Evolutionary conservation across 2,329 filamentous ascomycete genomes (phyloP).

Genomic region (Sporothrix protearum): DNA sequence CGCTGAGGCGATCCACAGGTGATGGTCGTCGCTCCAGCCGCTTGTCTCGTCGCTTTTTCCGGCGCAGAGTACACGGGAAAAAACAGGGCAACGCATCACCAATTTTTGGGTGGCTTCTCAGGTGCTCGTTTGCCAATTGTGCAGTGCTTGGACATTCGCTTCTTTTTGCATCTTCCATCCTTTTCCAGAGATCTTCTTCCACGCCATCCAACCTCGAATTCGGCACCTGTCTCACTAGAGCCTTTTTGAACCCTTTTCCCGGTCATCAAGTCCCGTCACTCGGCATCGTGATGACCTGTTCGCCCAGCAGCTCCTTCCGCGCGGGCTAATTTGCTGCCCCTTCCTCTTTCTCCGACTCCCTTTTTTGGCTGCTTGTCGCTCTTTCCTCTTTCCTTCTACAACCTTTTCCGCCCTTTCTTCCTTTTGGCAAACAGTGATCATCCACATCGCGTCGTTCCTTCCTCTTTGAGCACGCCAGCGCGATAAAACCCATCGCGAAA

Average conservation of each 20-base stretch:
- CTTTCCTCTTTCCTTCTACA: conserved; percentile 11
- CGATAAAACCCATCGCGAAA: background rate
- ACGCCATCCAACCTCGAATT: background rate
- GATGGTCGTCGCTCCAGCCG: conserved; percentile 16
- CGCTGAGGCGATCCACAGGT: conserved; percentile 11
- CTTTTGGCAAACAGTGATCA: background rate
- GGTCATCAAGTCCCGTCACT: conserved; percentile 1
- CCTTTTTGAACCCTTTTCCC: background rate
- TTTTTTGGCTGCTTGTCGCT: background rate
- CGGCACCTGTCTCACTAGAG: background rate
- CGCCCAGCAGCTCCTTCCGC: conserved; percentile 1
- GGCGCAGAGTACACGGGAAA: conserved; percentile 2
- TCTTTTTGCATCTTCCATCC: background rate
- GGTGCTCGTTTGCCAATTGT: conserved; percentile 1
- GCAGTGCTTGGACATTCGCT: background rate
- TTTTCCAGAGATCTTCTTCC: background rate
- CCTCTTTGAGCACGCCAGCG: background rate
- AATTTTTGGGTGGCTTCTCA: background rate
- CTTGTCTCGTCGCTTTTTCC: conserved; percentile 14
- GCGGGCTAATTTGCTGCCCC: conserved; percentile 15
- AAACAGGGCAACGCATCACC: conserved; percentile 21
- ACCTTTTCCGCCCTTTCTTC: background rate
- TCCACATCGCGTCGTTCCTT: conserved; percentile 1
- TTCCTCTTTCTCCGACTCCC: conserved; percentile 1
- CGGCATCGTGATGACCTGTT: conserved; percentile 20